Evolutionary conservation across 2,329 filamentous ascomycete species (phyloP).

Genomic region (Didymellaceae sp.): DNA sequence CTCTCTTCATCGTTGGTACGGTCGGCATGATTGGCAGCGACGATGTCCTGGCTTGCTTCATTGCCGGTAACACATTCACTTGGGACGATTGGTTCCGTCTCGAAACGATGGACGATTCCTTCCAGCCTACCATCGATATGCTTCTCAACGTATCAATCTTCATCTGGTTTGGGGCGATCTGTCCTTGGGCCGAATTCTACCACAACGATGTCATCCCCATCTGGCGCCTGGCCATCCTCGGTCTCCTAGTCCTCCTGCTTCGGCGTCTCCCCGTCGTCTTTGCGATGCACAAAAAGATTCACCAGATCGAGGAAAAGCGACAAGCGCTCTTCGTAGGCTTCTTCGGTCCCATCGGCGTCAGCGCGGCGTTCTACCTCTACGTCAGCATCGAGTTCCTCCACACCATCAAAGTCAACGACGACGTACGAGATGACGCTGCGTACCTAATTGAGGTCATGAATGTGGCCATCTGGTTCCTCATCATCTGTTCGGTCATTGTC

Average conservation of each 20-base stretch:
- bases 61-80: conserved; percentile 88
- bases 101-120: conserved; percentile 85
- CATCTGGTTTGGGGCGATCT: conserved; percentile 76
- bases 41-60: conserved; percentile 89
- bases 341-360: conserved; percentile 91
- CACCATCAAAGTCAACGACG: conserved; percentile 63
- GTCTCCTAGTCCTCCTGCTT: conserved; percentile 76
- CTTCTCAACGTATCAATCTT: conserved; percentile 88
- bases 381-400: conserved; percentile 77
- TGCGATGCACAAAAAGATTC: conserved; percentile 75
- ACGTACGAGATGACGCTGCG: conserved; percentile 69
- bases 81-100: conserved; percentile 91
- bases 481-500: conserved; percentile 82
- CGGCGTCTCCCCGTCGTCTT: conserved; percentile 80
- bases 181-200: conserved; percentile 77
- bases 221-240: conserved; percentile 74
- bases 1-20: conserved; percentile 85
- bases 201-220: conserved; percentile 73
- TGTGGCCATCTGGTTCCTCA: conserved; percentile 85
- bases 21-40: conserved; percentile 87
- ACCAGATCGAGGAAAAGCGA: conserved; percentile 74
- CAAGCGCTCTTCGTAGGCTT: conserved; percentile 90
- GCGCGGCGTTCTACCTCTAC: conserved; percentile 89
- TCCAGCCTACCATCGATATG: conserved; percentile 97
- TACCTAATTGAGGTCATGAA: conserved; percentile 70